These are phyloP conservation scores for Laetiporus sulphureus DNA, from an alignment of 1,284 basidiomycete species.

Conservation along the genomic window DNA sequence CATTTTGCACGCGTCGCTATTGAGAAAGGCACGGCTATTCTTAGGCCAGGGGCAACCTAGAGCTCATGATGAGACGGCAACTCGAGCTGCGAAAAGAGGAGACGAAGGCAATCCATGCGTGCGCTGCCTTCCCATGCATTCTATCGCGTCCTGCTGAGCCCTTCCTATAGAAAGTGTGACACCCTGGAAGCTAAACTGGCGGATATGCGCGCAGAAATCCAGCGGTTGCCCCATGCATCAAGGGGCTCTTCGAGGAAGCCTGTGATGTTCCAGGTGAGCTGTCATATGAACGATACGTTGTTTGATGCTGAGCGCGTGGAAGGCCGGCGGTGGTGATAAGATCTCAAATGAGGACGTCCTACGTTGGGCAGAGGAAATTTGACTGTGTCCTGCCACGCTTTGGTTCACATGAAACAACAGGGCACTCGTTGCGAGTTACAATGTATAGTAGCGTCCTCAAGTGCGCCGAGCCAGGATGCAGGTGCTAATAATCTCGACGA, in stretches of 20 bases:
- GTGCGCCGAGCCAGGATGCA: too few relatives aligned
- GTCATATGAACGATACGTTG: too few relatives aligned
- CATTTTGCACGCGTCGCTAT: too few relatives aligned
- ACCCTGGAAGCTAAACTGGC: slow-evolving; percentile 53
- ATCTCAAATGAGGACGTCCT: slow-evolving; percentile 38
- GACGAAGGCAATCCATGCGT: slow-evolving; percentile 59
- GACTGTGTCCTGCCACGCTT: slow-evolving; percentile 6
- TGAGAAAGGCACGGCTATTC: too few relatives aligned
- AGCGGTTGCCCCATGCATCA: slow-evolving; percentile 6
- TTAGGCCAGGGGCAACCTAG: slow-evolving; percentile 65
- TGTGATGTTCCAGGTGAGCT: too few relatives aligned
- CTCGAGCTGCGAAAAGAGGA: slow-evolving; percentile 63
- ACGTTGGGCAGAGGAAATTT: slow-evolving; percentile 56
- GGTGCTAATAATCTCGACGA: too few relatives aligned
- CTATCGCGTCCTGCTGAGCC: not conserved
- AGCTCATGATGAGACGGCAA: slow-evolving; percentile 71
- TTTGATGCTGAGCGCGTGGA: too few relatives aligned
- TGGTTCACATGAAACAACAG: too few relatives aligned
- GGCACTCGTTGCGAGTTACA: too few relatives aligned
- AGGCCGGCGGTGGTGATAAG: slow-evolving; percentile 11
- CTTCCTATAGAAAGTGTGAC: slow-evolving; percentile 53
- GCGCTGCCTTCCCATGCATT: slow-evolving; percentile 19
- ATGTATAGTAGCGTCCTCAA: too few relatives aligned
- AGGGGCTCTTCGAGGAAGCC: not conserved
- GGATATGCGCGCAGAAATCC: slow-evolving; percentile 39